Conservation (phyloP, 495 filamentous ascomycete species). For the Penicillium flavigenum region DNA sequence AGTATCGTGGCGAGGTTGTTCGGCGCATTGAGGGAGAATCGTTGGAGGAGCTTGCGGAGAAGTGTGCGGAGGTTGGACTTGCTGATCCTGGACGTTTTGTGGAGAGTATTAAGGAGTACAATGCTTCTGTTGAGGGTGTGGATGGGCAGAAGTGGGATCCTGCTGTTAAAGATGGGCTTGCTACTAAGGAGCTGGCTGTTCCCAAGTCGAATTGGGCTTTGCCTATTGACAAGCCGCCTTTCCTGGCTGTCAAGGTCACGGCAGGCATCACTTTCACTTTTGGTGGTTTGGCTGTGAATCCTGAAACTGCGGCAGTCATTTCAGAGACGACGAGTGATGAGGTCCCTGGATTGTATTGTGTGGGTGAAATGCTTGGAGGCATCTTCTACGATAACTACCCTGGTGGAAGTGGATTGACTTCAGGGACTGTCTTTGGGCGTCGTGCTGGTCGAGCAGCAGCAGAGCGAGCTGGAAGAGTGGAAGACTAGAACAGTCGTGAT, state of each 20-base stretch:
- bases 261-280: slow-evolving; percentile 67
- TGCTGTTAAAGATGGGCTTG: slow-evolving; percentile 54
- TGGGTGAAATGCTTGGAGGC: slow-evolving; percentile 63
- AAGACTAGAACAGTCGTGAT: slow-evolving; percentile 2
- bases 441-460: slow-evolving; percentile 49
- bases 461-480: neutral
- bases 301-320: slow-evolving; percentile 48
- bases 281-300: slow-evolving; percentile 53
- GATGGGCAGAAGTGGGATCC: slow-evolving; percentile 56
- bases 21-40: slow-evolving; percentile 46
- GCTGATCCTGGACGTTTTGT: slow-evolving; percentile 42
- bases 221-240: slow-evolving; percentile 54
- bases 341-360: slow-evolving; percentile 55
- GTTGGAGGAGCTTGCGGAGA: slow-evolving; percentile 54
- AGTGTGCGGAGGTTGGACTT: slow-evolving; percentile 44
- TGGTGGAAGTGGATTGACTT: slow-evolving; percentile 57
- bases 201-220: slow-evolving; percentile 65
- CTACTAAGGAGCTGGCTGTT: slow-evolving; percentile 44
- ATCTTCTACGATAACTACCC: slow-evolving; percentile 61
- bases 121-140: slow-evolving; percentile 45
- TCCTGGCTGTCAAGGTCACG: slow-evolving; percentile 57
- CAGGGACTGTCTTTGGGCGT: slow-evolving; percentile 57
- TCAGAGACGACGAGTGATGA: slow-evolving; percentile 37
- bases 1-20: slow-evolving; percentile 57
- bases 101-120: slow-evolving; percentile 51